phyloP scores from a whole-genome alignment of 768 basidiomycete genomes.

The Trametes cinnabarina region DNA sequence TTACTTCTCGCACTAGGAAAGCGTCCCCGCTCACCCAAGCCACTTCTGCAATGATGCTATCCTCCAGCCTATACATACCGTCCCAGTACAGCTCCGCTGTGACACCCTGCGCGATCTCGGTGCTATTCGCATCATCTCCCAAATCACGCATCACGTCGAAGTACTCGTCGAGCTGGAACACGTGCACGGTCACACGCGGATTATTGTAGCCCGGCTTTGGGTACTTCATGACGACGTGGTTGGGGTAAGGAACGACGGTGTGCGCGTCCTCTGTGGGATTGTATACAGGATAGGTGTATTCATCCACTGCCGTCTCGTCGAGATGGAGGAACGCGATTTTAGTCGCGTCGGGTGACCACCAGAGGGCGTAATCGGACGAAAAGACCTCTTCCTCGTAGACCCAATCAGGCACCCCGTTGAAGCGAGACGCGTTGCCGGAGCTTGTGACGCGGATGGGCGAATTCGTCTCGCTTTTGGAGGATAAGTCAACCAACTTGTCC shows the following conservation, averaged over 20 bases:
- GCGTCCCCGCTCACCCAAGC: conserved; percentile 79
- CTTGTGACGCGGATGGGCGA: conserved; percentile 73
- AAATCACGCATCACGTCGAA: conserved; percentile 28
- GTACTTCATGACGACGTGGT: conserved; percentile 63
- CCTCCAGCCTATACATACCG: conserved; percentile 48
- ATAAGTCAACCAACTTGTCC: too few relatives aligned
- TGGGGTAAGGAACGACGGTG: conserved; percentile 76
- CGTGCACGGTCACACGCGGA: conserved; percentile 77
- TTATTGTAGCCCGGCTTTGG: conserved; percentile 91
- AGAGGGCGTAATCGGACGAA: conserved; percentile 66
- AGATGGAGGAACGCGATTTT: conserved; percentile 82
- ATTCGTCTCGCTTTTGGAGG: conserved; percentile 35
- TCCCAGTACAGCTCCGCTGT: conserved; percentile 68
- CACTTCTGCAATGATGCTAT: conserved; percentile 79
- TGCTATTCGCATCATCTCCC: conserved; percentile 23
- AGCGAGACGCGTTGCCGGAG: conserved; percentile 78
- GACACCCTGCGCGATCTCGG: conserved; percentile 27
- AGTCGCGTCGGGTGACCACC: conserved; percentile 84
- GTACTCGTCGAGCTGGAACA: conserved; percentile 74
- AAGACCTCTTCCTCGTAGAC: conserved; percentile 96
- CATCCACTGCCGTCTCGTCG: conserved; percentile 86
- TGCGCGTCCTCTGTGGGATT: conserved; percentile 75
- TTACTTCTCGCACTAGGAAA: conserved; percentile 84
- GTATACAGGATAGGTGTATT: conserved; percentile 87
- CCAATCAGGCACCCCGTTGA: conserved; percentile 97